Evolutionary conservation across 2,329 filamentous ascomycete species (phyloP), one percentile per base, ranked within the genome.

Genomic region (Colletotrichum sublineola): DNA sequence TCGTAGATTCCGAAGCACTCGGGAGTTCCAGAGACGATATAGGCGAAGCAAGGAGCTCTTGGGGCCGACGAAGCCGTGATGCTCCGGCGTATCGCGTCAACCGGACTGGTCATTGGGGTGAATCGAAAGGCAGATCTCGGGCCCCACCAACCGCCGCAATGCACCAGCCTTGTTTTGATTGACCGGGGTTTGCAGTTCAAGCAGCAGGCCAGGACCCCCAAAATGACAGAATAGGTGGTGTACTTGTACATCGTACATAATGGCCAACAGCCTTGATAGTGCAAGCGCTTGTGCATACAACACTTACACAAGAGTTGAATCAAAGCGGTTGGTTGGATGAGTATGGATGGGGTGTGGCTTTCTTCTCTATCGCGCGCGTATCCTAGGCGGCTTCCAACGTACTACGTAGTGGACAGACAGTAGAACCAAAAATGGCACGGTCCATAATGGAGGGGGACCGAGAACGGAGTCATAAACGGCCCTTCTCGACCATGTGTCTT

Each of bases 51-150:
- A 73, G 73, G 71, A 73, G 67, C 63, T 58, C 40, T 42, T 46
- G 58, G 63, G 66, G 65, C 73, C 71, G 73, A 75, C 56, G 67
- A 73, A 63, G 73, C 73, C 73, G 73, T 75, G 71, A 75, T 68
- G 64, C 71, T 74, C 73, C 73, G 73, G 73, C 53, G 48, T 38
- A 20, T 67, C 63, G 67, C 71, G 42, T 46, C 40, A 67, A 48
- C 42, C 55, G 55, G 48, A 42, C 55, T 67, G 44, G 53, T 60
- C 61, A 71, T 71, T 71, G 68, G 63, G 64, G 68, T 53, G 68
- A 71, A 64, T 63, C 58, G 36, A 63, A 42, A 53, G 52, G 52
- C 42, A 71, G 68, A 68, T 68, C 50, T 68, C 57, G 63, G 68
- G 33, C 68, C 65, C 70, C 70, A 73, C 70, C 60, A 48, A 50